phyloP scores from a whole-genome alignment of 148 eudicot species.

The Vaccinium macrocarpon region DNA sequence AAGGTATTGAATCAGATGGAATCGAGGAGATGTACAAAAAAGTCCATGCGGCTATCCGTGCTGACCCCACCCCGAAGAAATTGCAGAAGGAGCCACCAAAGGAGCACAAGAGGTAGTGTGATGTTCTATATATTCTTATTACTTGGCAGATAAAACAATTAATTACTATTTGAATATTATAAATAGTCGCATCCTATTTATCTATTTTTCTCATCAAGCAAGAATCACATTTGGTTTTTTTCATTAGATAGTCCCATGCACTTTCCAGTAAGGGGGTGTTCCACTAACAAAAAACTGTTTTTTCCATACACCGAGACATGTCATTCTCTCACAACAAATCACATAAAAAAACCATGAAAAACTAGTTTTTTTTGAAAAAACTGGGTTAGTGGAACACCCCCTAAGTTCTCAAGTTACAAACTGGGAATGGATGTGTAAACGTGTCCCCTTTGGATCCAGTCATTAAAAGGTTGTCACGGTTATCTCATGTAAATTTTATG shows the following conservation, averaged over 20 bases:
- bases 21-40: constrained; percentile 60
- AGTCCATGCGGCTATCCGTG: constrained; percentile 68
- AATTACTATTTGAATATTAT: too few species aligned
- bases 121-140: background rate
- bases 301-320: too few species aligned
- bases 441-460: background rate
- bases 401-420: too few species aligned
- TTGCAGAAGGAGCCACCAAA: constrained; percentile 49
- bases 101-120: constrained; percentile 58
- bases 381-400: too few species aligned
- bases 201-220: background rate
- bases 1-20: constrained; percentile 50
- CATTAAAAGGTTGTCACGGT: background rate
- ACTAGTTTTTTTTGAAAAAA: too few species aligned
- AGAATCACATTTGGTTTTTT: background rate
- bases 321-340: too few species aligned
- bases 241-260: too few species aligned
- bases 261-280: too few species aligned
- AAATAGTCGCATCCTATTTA: background rate
- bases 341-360: too few species aligned
- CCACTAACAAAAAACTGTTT: too few species aligned
- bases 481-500: background rate
- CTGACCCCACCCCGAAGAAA: constrained; percentile 55
- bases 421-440: too few species aligned
- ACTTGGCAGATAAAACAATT: background rate